Evolutionary conservation across 2,329 filamentous ascomycete genomes (phyloP), one percentile per base, ranked within the genome.

Genomic region (Massarina eburnea): DNA sequence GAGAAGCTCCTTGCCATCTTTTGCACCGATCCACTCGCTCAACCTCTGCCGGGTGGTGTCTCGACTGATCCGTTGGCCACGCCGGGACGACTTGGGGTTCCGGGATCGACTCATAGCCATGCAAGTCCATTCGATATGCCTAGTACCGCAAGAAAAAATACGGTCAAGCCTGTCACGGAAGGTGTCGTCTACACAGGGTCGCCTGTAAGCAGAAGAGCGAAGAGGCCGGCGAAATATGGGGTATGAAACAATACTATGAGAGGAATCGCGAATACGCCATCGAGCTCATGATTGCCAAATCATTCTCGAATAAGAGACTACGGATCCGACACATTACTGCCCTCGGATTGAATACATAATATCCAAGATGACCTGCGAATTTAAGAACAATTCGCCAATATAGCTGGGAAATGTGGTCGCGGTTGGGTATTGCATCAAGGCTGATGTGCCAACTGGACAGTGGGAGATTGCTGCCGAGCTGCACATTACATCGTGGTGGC

Each of bases 1-100:
- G 76, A 79, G 41, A 68, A 66, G 48, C 55, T 80, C 1, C 61
- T 80, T 1, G 62, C 55, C 0, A 64, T 79, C 4, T 79, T 76
- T 45, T 75, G 75, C 44, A 66, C 49, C 8, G 75, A 79, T 55
- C 75, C 75, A 4, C 51, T 76, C 5, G 53, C 58, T 8, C 49
- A 61, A 24, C 53, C 58, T 1, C 26, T 57, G 9, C 50, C 56
- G 2, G 32, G 20, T 5, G 49, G 56, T 4, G 44, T 53, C 8
- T 10, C 49, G 3, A 24, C 33, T 4, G 47, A 64, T 35, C 37
- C 51, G 10, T 48, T 61, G 2, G 51, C 61, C n/a, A 68, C 66
- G 8, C 66, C 64, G n/a, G 61, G 61, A 14, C 52, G 44, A 14
- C 40, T 56, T 3, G 48, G 48, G 20, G 39, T 61, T 15, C 55